Percentiles rank a stretch among this genome's conserved stretches.
Conservation (phyloP, 805 yeast species). For the Grigorovia humatica region DNA sequence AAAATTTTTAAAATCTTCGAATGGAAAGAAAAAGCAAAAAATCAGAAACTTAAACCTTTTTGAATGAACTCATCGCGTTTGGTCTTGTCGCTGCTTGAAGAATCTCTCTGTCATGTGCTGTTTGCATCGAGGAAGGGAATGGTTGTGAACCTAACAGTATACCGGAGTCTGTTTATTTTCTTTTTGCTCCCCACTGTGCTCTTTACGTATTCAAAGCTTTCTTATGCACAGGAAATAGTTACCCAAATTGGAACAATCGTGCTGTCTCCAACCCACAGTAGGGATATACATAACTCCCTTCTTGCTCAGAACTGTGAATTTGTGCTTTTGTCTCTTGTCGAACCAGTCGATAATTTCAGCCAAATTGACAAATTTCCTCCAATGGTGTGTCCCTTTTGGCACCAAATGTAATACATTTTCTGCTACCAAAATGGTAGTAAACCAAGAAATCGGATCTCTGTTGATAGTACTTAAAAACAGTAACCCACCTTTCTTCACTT, state of each 20-base stretch:
- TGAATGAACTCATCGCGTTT: neutral
- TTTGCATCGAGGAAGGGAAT: too few species aligned
- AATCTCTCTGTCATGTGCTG: too few species aligned
- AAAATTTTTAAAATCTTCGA: neutral
- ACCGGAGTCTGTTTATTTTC: too few species aligned
- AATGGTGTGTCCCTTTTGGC: conserved; percentile 87
- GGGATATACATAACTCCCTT: conserved; percentile 83
- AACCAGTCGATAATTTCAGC: conserved; percentile 63
- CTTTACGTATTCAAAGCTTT: neutral
- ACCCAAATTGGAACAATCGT: conserved; percentile 51
- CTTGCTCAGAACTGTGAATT: conserved; percentile 50
- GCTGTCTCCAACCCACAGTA: conserved; percentile 73
- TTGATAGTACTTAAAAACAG: conserved; percentile 85
- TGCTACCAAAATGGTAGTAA: conserved; percentile 86
- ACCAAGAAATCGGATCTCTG: conserved; percentile 76
- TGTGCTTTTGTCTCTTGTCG: conserved; percentile 29
- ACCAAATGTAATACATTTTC: conserved; percentile 73
- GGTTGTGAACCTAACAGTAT: too few species aligned
- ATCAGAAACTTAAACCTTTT: neutral
- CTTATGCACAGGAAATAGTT: conserved; percentile 47
- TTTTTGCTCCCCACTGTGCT: too few species aligned
- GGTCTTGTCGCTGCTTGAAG: too few species aligned
- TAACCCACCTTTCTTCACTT: conserved; percentile 64
- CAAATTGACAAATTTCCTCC: conserved; percentile 74
- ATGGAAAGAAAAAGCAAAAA: too few species aligned